Base-by-base conservation (phyloP, 139 green algal species). In the Choricystis sp. region DNA sequence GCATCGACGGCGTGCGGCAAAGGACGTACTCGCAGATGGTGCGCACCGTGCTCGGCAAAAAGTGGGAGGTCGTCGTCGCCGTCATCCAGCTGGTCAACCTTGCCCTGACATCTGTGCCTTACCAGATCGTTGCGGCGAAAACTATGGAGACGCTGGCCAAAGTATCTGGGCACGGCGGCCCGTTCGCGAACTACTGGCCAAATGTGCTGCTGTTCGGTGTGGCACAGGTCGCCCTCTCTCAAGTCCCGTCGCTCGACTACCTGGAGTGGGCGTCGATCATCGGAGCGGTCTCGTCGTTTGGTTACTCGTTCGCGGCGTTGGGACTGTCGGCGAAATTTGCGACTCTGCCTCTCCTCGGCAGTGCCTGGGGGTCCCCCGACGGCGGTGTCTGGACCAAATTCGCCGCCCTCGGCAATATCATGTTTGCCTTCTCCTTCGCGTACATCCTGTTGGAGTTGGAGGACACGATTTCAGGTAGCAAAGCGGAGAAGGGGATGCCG, bases 11-110 rank as follows among this genome's bases (percentile, higher is more conserved):
- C 49, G 24, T 49, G 26, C 31, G 64, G 24, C 57, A 61, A 19
- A 3, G 29, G 24, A 31, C 49, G 1, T 68, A 67, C 26, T 26
- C 49, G 0, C 28, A 72, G 14, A 59, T 57, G 25, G 63, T 71
- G 63, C 66, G 29, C 56, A 69, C 28, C n/a, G 65, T 70, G n/a
- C 25, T 69, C 48, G 73, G 73, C 4, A 22, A 22, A 5, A 52
- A 29, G 26, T 49, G 58, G 21, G 48, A 29, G 25, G 58, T 66
- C n/a, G 65, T 59, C 0, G 29, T 78, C 23, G 60, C 59, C 20
- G 31, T 75, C 24, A 60, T 76, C 2, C 77, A 83, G 66, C 65
- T 79, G 26, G 22, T 69, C 21, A 82, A 76, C 56, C 66, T 83
- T 29, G 57, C 83, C n/a, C 65, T 76, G 0, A 78, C 63, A 1